Evolutionary conservation across 2,329 filamentous ascomycete species (phyloP).

Genomic region (Xylaria sp.): DNA sequence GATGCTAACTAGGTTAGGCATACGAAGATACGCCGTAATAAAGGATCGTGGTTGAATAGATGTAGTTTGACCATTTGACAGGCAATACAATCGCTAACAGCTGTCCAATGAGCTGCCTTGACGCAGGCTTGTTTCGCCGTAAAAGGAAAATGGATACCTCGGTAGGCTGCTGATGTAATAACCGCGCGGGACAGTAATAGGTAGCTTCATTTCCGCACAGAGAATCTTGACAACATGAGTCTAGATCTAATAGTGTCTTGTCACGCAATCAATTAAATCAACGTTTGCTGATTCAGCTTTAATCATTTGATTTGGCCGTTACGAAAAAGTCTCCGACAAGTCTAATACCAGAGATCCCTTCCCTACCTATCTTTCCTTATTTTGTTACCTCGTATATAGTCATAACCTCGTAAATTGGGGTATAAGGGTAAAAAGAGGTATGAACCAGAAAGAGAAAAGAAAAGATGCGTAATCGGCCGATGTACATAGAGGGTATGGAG

Average conservation of each 20-base stretch:
- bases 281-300: background rate
- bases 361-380: background rate
- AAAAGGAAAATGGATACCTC: slow-evolving; percentile 20
- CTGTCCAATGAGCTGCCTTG: slow-evolving; percentile 23
- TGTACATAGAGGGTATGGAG: background rate
- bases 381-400: background rate
- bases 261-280: slow-evolving; percentile 6
- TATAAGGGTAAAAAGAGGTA: slow-evolving; percentile 8
- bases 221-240: background rate
- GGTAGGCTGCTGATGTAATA: slow-evolving; percentile 14
- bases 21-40: background rate
- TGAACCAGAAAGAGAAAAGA: slow-evolving; percentile 1
- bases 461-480: background rate
- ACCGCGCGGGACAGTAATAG: slow-evolving; percentile 13
- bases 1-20: no score
- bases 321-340: slow-evolving; percentile 2
- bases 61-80: background rate
- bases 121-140: slow-evolving; percentile 16
- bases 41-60: background rate
- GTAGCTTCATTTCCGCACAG: background rate
- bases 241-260: background rate
- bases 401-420: slow-evolving; percentile 11
- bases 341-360: slow-evolving; percentile 1
- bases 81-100: background rate
- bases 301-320: background rate